phyloP scores from a whole-genome alignment of 106 monocot species.

The Allium cepa region DNA sequence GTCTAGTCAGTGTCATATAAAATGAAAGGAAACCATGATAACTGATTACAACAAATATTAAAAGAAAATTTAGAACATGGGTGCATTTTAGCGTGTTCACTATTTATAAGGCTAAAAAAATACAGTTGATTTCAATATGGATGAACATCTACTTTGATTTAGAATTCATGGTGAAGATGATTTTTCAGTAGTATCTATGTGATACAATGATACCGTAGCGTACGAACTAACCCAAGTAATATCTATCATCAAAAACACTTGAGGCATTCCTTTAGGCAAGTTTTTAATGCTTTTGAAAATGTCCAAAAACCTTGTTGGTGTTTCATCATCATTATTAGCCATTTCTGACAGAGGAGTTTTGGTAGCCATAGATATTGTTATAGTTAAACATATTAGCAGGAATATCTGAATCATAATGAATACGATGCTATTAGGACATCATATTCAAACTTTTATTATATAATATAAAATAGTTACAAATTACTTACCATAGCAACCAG shows the following conservation, averaged over 20 bases:
- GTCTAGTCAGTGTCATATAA: conserved; percentile 97
- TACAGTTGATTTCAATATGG: no score
- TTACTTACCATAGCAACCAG: conserved; percentile 78
- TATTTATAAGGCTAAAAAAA: not conserved
- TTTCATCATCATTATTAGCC: conserved; percentile 2
- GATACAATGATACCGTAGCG: no score
- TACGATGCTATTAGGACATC: not conserved
- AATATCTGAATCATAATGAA: conserved; percentile 15
- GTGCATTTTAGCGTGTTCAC: not conserved
- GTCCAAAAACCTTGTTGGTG: conserved; percentile 6
- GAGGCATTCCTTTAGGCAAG: no score
- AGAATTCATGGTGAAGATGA: no score
- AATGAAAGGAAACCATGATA: conserved; percentile 94
- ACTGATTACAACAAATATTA: conserved; percentile 15
- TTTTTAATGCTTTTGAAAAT: conserved; percentile 43
- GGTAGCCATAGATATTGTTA: conserved; percentile 42
- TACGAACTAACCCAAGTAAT: no score
- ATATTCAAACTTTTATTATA: not conserved
- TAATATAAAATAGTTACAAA: not conserved
- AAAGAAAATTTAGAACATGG: no score
- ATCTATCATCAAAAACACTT: no score
- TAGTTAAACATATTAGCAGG: no score
- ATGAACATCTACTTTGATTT: no score
- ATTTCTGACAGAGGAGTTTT: conserved; percentile 26
- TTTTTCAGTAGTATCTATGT: no score